A percentile compares a stretch with the other conserved stretches of the same genome.
Evolutionary conservation across 345 rosid species (phyloP).

Genomic region (Bruguiera gymnorhiza): DNA sequence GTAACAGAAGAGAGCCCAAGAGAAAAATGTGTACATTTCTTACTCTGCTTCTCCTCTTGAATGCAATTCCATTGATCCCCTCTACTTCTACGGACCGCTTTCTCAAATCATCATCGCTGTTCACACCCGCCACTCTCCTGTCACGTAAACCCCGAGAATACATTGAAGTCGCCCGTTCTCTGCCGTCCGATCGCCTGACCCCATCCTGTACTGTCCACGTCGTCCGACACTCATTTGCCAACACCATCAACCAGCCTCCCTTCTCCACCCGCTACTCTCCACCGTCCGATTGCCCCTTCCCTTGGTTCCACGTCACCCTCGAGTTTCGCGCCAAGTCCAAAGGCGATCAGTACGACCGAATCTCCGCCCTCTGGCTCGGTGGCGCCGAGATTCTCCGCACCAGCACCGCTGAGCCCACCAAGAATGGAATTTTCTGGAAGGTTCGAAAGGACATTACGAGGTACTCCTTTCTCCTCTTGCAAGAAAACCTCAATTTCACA

Average conservation of each 20-base stretch:
- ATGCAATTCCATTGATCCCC: slow-evolving; percentile 19
- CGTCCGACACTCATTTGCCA: slow-evolving; percentile 72
- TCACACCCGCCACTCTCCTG: not conserved
- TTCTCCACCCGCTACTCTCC: slow-evolving; percentile 60
- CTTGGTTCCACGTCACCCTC: slow-evolving; percentile 66
- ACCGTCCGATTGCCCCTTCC: slow-evolving; percentile 49
- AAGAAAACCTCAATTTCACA: slow-evolving; percentile 42
- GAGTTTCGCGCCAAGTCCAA: slow-evolving; percentile 45
- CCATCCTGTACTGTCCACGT: slow-evolving; percentile 57
- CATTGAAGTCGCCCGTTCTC: slow-evolving; percentile 52
- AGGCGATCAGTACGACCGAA: slow-evolving; percentile 78
- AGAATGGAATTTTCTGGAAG: slow-evolving; percentile 66
- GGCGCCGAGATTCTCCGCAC: slow-evolving; percentile 85
- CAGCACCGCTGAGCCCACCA: slow-evolving; percentile 79
- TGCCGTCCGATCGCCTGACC: slow-evolving; percentile 46
- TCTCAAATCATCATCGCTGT: slow-evolving; percentile 22
- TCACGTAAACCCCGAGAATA: slow-evolving; percentile 33
- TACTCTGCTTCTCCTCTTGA: slow-evolving; percentile 11
- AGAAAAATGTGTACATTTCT: slow-evolving; percentile 2
- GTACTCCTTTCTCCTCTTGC: slow-evolving; percentile 57
- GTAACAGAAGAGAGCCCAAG: too few relatives aligned
- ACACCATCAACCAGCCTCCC: slow-evolving; percentile 68
- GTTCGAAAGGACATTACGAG: slow-evolving; percentile 73
- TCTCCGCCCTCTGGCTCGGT: slow-evolving; percentile 76
- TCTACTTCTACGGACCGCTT: slow-evolving; percentile 33